Evolutionary conservation across 371 early-diverging fungal species (phyloP), one percentile per base, ranked within the genome.

Genomic region (Mortierella polycephala): DNA sequence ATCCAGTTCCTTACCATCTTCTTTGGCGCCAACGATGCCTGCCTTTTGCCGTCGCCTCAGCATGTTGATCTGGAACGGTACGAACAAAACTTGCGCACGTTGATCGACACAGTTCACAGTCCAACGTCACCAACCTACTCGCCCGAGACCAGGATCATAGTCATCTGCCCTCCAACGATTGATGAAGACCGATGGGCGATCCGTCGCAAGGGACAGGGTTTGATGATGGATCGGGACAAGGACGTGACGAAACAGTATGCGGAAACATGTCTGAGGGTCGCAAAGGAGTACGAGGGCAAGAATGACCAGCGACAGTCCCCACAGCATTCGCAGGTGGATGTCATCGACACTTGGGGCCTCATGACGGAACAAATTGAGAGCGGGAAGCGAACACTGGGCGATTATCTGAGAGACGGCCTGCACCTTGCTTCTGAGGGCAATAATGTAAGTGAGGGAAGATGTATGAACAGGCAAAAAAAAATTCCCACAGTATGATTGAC

Each of bases 21-120:
- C 57, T 86, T 94, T 49, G 97, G 97, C 7, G 90, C 96, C 50
- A 96, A 96, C 79, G 97, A 96, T 72, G 90, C 94, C 0, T 84
- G 88, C 6, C 54, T 87, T 8, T 76, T 83, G n/a, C 75, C 75
- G 30, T 71, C 84, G 0, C 52, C 62, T 7, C 93, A 92, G 46
- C 91, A 91, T 65, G 93, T 96, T 0, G 86, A 93, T 1, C 51
- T 96, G 21, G 82, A 79, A 0, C 81, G 85, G 13, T 96, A 86
- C 74, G 83, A 75, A 21, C 39, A 62, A 1, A 95, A 96, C 63
- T 55, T 94, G 7, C 73, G 63, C 30, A 60, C 68, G 1, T 86
- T 96, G 74, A 81, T 94, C 30, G 67, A 71, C 2, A 56, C 83
- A 46, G 66, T 94, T 12, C 85, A 74, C 39, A 52, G 79, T 16